These are phyloP conservation scores for Mycena albidolilacea DNA, from an alignment of 768 basidiomycete genomes.

Conservation along the genomic window DNA sequence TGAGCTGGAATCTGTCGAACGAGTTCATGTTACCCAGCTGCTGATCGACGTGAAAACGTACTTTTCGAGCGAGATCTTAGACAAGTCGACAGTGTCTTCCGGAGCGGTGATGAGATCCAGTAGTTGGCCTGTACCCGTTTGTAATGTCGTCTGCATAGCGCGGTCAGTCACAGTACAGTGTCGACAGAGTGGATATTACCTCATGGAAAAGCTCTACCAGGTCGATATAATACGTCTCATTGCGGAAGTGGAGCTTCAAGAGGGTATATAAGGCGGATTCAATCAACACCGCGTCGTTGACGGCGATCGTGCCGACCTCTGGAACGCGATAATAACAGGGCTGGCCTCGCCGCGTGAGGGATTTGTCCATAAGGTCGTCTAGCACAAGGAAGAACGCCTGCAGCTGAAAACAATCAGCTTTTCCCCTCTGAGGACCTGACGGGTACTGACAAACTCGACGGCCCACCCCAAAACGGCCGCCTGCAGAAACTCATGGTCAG, in stretches of 20 bases:
- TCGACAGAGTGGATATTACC: background rate
- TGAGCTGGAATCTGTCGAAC: slow-evolving; percentile 80
- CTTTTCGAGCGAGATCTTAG: slow-evolving; percentile 91
- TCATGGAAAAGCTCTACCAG: slow-evolving; percentile 94
- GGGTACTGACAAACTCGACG: slow-evolving; percentile 86
- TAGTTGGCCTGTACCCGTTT: slow-evolving; percentile 96
- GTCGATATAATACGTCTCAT: slow-evolving; percentile 87
- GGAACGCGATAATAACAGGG: slow-evolving; percentile 91
- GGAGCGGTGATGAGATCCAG: slow-evolving; percentile 96
- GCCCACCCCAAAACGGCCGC: slow-evolving; percentile 95
- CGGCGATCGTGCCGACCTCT: slow-evolving; percentile 84
- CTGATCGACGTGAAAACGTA: slow-evolving; percentile 46
- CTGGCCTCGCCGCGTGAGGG: slow-evolving; percentile 92
- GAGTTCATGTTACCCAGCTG: background rate
- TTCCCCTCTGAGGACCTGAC: background rate
- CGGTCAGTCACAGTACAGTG: background rate
- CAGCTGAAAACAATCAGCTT: slow-evolving; percentile 63
- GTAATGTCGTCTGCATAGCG: slow-evolving; percentile 70
- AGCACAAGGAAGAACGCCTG: slow-evolving; percentile 98
- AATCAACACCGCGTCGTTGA: slow-evolving; percentile 98
- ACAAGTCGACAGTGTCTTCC: slow-evolving; percentile 88
- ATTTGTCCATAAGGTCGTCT: slow-evolving; percentile 97
- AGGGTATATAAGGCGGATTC: slow-evolving; percentile 94
- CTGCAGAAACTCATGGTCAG: slow-evolving; percentile 88
- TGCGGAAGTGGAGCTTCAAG: slow-evolving; percentile 88